Conservation (phyloP, 2,329 filamentous ascomycete species). For the Colletotrichum sp. region DNA sequence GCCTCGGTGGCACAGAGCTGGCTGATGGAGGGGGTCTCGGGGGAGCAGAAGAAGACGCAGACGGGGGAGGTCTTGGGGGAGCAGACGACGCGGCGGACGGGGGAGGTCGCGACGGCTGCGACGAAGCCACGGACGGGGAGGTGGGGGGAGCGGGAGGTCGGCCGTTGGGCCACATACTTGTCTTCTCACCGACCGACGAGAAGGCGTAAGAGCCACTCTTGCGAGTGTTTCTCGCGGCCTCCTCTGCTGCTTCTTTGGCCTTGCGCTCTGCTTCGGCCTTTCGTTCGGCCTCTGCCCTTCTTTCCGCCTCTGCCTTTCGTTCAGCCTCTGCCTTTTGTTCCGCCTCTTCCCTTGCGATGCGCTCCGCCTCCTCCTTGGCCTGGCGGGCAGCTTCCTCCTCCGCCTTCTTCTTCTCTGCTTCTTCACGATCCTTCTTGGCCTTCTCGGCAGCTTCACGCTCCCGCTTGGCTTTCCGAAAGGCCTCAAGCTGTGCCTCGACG, state of each 20-base stretch:
- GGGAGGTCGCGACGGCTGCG: constrained; percentile 49
- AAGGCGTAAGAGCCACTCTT: constrained; percentile 64
- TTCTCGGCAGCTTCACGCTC: constrained; percentile 53
- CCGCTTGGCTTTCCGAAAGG: constrained; percentile 31
- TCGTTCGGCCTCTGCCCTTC: constrained; percentile 33
- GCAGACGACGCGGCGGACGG: constrained; percentile 34
- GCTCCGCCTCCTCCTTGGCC: constrained; percentile 33
- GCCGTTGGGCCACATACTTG: constrained; percentile 72
- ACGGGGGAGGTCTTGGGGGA: constrained; percentile 37
- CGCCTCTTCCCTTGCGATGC: constrained; percentile 47
- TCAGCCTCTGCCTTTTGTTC: constrained; percentile 32
- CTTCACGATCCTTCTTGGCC: constrained; percentile 46
- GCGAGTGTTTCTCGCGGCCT: constrained; percentile 35
- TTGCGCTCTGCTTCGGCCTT: constrained; percentile 29
- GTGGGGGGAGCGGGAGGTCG: constrained; percentile 49
- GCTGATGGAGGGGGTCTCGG: constrained; percentile 23
- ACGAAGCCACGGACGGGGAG: constrained; percentile 29
- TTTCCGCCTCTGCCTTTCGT: constrained; percentile 31
- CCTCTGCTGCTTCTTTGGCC: constrained; percentile 25
- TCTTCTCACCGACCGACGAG: constrained; percentile 71
- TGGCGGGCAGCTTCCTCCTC: constrained; percentile 25
- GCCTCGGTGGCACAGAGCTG: constrained; percentile 20
- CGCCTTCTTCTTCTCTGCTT: constrained; percentile 45
- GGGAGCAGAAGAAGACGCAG: constrained; percentile 16
- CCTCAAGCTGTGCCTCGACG: constrained; percentile 26